These are phyloP conservation scores for Collybiopsis luxurians DNA, from an alignment of 768 basidiomycete species.

Conservation along the genomic window DNA sequence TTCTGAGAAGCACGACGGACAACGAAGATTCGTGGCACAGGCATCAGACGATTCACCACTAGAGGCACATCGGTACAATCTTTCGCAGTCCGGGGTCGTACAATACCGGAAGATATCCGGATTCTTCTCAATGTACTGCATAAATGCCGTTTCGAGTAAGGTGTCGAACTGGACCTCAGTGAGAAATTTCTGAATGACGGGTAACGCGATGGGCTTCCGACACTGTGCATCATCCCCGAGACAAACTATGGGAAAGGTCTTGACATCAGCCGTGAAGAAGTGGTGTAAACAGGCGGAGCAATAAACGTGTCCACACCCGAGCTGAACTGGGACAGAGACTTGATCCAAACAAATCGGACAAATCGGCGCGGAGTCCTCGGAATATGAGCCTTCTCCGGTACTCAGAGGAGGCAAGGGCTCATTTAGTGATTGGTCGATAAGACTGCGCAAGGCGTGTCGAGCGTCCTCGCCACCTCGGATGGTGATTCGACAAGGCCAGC, in stretches of 20 bases:
- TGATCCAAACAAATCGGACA: slow-evolving; percentile 59
- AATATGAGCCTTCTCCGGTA: neutral
- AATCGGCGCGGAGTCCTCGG: neutral
- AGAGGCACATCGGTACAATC: slow-evolving; percentile 49
- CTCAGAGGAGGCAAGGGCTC: slow-evolving; percentile 4
- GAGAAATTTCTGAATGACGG: slow-evolving; percentile 49
- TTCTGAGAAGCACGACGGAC: slow-evolving; percentile 49
- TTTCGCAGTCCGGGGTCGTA: slow-evolving; percentile 69
- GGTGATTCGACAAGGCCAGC: slow-evolving; percentile 36
- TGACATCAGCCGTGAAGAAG: slow-evolving; percentile 37
- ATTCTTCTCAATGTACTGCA: slow-evolving; percentile 50
- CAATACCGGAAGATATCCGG: slow-evolving; percentile 62
- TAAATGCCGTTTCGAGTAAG: slow-evolving; percentile 56
- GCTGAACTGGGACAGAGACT: slow-evolving; percentile 35
- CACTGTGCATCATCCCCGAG: slow-evolving; percentile 61
- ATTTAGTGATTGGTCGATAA: slow-evolving; percentile 40
- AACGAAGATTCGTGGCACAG: slow-evolving; percentile 30
- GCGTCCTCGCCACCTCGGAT: slow-evolving; percentile 59
- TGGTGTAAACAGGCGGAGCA: slow-evolving; percentile 48
- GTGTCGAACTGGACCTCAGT: slow-evolving; percentile 45
- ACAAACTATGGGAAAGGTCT: slow-evolving; percentile 60
- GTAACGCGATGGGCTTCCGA: slow-evolving; percentile 48
- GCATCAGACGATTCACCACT: neutral
- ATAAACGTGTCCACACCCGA: slow-evolving; percentile 49
- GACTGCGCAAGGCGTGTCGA: slow-evolving; percentile 39